Percentiles rank a stretch among this genome's conserved stretches.
Conservation (phyloP, 768 basidiomycete species). For the Mycena vitilis region DNA sequence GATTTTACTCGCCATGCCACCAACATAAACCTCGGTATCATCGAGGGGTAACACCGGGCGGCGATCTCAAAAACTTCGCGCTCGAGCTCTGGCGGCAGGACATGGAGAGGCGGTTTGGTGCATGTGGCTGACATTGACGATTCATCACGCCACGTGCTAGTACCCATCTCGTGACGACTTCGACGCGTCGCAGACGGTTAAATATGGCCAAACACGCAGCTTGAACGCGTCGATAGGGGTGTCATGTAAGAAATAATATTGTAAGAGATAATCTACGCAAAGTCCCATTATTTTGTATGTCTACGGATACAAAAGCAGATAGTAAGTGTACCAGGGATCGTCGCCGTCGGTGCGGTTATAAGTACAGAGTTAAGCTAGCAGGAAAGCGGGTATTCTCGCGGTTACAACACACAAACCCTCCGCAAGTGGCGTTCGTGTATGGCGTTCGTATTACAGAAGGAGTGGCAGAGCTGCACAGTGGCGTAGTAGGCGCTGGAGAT, state of each 20-base stretch:
- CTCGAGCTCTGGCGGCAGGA: too few species aligned
- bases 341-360: not conserved
- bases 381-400: too few species aligned
- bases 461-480: not conserved
- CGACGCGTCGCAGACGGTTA: not conserved
- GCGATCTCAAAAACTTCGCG: too few species aligned
- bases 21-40: too few species aligned
- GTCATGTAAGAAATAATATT: not conserved
- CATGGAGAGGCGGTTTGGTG: too few species aligned
- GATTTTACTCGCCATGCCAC: too few species aligned
- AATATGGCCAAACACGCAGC: not conserved
- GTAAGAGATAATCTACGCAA: not conserved
- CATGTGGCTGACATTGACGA: too few species aligned
- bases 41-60: too few species aligned
- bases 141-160: too few species aligned
- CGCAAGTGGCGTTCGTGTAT: too few species aligned
- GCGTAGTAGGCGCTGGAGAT: not conserved
- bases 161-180: not conserved
- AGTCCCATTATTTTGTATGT: not conserved
- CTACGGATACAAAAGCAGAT: not conserved
- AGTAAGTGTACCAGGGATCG: not conserved
- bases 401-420: too few species aligned
- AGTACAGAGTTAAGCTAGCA: not conserved
- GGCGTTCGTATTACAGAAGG: not conserved
- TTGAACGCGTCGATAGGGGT: not conserved